phyloP scores from a whole-genome alignment of 2,329 filamentous ascomycete genomes.

The Neurospora sp. region DNA sequence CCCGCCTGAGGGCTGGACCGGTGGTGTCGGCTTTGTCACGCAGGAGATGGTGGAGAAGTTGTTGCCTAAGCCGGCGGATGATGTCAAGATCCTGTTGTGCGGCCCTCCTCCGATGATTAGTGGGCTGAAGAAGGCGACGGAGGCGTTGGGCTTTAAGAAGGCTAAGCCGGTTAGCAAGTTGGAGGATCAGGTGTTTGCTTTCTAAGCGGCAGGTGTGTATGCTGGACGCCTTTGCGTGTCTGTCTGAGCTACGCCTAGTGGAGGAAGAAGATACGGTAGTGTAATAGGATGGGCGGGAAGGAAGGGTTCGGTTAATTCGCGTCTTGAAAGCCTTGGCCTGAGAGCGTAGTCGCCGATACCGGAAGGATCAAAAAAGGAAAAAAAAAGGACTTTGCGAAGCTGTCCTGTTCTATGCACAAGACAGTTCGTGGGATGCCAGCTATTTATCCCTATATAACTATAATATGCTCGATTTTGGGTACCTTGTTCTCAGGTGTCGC shows the following conservation, averaged over 20 bases:
- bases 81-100: conserved; percentile 91
- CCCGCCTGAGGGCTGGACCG: conserved; percentile 82
- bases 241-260: neutral
- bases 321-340: neutral
- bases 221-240: neutral
- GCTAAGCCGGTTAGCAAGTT: conserved; percentile 93
- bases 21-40: conserved; percentile 90
- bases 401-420: neutral
- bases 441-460: neutral
- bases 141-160: conserved; percentile 83
- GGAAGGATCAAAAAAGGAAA: neutral
- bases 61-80: conserved; percentile 70
- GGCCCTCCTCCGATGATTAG: conserved; percentile 95
- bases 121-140: conserved; percentile 92
- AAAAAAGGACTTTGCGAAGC: neutral
- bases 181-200: conserved; percentile 95
- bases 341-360: neutral
- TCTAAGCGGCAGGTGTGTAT: conserved; percentile 39
- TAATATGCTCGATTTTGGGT: neutral
- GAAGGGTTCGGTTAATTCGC: neutral
- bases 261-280: neutral
- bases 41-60: conserved; percentile 78
- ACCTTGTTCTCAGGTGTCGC: neutral
- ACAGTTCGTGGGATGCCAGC: neutral
- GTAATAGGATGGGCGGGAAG: neutral